Evolutionary conservation across 345 rosid species (phyloP).

Genomic region (Gossypium raimondii): DNA sequence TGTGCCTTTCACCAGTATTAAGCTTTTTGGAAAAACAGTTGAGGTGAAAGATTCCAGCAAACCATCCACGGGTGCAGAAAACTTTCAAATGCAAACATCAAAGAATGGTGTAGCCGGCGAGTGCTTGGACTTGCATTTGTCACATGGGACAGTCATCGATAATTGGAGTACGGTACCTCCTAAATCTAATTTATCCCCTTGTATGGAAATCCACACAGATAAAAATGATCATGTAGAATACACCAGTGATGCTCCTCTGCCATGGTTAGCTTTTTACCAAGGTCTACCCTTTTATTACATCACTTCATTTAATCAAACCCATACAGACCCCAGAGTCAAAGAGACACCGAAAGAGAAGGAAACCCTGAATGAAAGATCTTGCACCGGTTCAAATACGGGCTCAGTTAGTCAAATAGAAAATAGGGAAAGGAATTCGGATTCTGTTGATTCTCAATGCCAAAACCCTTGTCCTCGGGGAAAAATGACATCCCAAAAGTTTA

Average conservation of each 20-base stretch:
- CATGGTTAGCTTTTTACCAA: slow-evolving; percentile 20
- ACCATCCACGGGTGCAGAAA: slow-evolving; percentile 15
- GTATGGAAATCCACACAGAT: slow-evolving; percentile 17
- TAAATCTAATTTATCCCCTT: background rate
- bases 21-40: slow-evolving; percentile 64
- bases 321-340: background rate
- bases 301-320: slow-evolving; percentile 18
- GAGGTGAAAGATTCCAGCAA: slow-evolving; percentile 31
- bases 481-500: slow-evolving; percentile 7
- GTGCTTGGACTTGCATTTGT: slow-evolving; percentile 31
- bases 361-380: slow-evolving; percentile 33
- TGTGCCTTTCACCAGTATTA: slow-evolving; percentile 38
- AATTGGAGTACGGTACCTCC: background rate
- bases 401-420: slow-evolving; percentile 34
- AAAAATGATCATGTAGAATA: slow-evolving; percentile 12
- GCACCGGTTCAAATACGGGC: slow-evolving; percentile 36
- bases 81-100: slow-evolving; percentile 3
- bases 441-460: slow-evolving; percentile 31
- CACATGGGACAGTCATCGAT: slow-evolving; percentile 33
- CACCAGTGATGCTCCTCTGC: slow-evolving; percentile 16
- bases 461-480: slow-evolving; percentile 12
- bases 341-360: slow-evolving; percentile 28
- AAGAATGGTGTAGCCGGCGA: slow-evolving; percentile 9
- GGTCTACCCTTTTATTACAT: slow-evolving; percentile 20
- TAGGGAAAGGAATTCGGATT: slow-evolving; percentile 30